Percentiles rank a stretch among this genome's conserved stretches.
Evolutionary conservation across 257 asterid genomes (phyloP).

Genomic region (Nicotiana undulata): DNA sequence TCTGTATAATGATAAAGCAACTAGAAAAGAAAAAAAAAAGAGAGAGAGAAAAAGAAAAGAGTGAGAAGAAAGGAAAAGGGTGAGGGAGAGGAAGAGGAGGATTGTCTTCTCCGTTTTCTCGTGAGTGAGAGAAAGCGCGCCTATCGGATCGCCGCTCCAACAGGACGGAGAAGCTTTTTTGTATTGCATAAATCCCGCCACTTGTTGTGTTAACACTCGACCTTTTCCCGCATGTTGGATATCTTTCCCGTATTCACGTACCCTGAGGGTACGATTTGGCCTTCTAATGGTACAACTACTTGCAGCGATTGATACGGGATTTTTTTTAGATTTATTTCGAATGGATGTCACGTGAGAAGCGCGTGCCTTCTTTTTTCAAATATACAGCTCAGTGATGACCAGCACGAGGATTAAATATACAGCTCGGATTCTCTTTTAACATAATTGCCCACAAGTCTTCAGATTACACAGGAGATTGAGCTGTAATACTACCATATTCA

Average conservation of each 20-base stretch:
- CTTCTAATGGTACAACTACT: not conserved
- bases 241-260: not conserved
- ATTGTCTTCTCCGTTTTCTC: conserved; percentile 18
- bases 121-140: conserved; percentile 22
- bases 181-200: conserved; percentile 56
- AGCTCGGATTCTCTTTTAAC: too few relatives aligned
- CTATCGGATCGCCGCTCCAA: conserved; percentile 45
- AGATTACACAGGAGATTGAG: too few relatives aligned
- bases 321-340: not conserved
- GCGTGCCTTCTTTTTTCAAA: not conserved
- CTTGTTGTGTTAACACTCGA: conserved; percentile 21
- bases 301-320: not conserved
- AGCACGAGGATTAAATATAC: not conserved
- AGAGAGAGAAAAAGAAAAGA: not conserved
- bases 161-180: conserved; percentile 23
- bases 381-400: not conserved
- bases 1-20: not conserved
- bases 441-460: too few relatives aligned
- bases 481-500: too few relatives aligned
- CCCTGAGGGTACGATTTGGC: not conserved
- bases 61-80: conserved; percentile 1
- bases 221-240: not conserved
- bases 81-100: not conserved
- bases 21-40: too few relatives aligned
- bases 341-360: not conserved